These are phyloP conservation scores for Mycena olivaceomarginata DNA, from an alignment of 768 basidiomycete genomes.

Conservation along the genomic window DNA sequence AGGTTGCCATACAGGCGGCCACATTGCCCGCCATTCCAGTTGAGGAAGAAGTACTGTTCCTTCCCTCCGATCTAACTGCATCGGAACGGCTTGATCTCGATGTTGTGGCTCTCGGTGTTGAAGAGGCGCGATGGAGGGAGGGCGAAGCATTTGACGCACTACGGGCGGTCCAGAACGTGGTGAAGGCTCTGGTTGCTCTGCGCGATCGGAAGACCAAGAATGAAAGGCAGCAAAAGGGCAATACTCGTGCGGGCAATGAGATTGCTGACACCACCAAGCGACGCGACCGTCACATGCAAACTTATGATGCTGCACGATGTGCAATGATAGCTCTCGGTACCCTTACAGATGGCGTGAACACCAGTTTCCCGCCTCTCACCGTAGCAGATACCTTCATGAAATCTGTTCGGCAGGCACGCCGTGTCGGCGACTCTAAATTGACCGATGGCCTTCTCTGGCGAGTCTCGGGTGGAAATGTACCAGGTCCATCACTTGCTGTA, in stretches of 20 bases:
- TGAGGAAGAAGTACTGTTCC: background rate
- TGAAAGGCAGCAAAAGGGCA: background rate
- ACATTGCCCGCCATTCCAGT: background rate
- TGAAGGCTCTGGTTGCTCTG: background rate
- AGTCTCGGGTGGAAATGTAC: background rate
- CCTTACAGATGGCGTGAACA: no score
- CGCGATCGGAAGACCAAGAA: background rate
- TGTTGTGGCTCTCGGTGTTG: no score
- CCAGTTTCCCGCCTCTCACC: no score
- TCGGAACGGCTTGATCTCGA: background rate
- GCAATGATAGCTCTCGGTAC: no score
- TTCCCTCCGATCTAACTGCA: background rate
- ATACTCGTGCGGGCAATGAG: background rate
- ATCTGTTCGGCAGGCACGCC: no score
- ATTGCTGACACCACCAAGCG: background rate
- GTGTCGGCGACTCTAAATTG: background rate
- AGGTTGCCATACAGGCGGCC: no score
- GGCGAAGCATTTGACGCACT: slow-evolving; percentile 3
- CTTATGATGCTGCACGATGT: slow-evolving; percentile 1
- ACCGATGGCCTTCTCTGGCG: slow-evolving; percentile 9
- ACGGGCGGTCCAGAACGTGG: background rate
- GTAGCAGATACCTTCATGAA: no score
- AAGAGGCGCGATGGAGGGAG: slow-evolving; percentile 2
- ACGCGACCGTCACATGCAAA: slow-evolving; percentile 4
- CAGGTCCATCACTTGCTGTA: background rate